Base-by-base conservation (phyloP, 2,329 filamentous ascomycete genomes). In the Nigrospora oryzae region DNA sequence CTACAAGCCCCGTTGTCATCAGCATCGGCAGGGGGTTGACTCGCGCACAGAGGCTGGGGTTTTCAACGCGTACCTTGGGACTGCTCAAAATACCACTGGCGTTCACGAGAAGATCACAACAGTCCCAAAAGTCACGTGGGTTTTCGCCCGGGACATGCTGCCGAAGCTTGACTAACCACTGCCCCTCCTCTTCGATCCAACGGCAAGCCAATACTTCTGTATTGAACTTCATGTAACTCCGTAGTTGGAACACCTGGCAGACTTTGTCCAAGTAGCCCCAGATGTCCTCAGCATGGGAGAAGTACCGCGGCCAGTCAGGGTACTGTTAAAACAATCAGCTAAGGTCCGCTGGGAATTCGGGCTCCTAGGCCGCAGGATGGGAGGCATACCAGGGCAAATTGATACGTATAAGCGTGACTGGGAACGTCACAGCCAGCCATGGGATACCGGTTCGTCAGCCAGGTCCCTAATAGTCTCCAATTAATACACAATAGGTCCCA, bases 11-110 rank as follows among this genome's bases (percentile, higher is more conserved):
- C 19, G 19, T 23, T 23, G 19, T 23, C 19, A 6, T 23, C 19
- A 23, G 19, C 19, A 6, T 6, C 19, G 19, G 6, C 19, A 23
- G 4, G 19, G 19, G 19, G 19, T 23, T 4, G 6, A 23, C 19
- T 23, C 19, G 4, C 19, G 19, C 19, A 23, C 19, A 4, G 19
- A 6, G 19, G 19, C 19, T 23, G 6, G 4, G 19, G 19, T 6
- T 23, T 23, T 23, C 6, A 6, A 23, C 4, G 6, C 19, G 19
- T 23, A 23, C 19, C 19, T 23, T 23, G 19, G 19, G 19, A 6
- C 70, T 70, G 51, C 75, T 76, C 33, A 77, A 57, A n/a, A 75
- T 65, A 11, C 74, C 73, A 6, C 60, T 58, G 13, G 65, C 71
- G 48, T 74, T 74, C 36, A 75, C 53, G 10, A 77, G 57, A 15